Evolutionary conservation across 345 rosid genomes (phyloP), one percentile per base, ranked within the genome.

Genomic region (Salix udensis): DNA sequence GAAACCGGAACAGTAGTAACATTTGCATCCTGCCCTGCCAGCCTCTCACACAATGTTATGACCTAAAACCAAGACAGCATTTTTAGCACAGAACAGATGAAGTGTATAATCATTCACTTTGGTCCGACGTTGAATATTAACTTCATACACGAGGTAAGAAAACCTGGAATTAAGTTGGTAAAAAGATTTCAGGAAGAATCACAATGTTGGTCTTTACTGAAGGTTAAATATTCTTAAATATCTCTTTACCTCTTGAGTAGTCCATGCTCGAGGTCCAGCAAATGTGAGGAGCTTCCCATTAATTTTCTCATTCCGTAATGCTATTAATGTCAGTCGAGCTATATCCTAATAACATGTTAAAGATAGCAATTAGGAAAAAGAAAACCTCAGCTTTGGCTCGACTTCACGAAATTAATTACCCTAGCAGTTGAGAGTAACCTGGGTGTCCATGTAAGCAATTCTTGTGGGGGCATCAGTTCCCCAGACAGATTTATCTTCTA

Each of bases 1-100:
- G 93, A 90, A 74, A 92, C 99, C 4, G 97, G 99, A 79, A 95
- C 98, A 2, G 92, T 93, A 11, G 97, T 96, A 48, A 96, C 90
- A 84, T 96, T 96, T 80, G 99, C 99, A 85, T 93, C 99, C 87
- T 93, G 99, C 58, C 98, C 98, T 6, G 99, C 99, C 0, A 96
- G 98, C 81, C 96, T 89, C 89, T 91, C 98, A 19, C 99, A 93
- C 58, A 96, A 65, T 68, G 99, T 87, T 79, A 96, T 87, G 52
- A 96, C 99, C 99, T 96, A 77, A 74, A 82, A 72, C 69, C 50
- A 80, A 73, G 60, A 58, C n/a, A 68, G 16, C 18, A 34, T n/a
- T 6, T 21, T 69, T 18, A 48, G 58, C 53, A 76, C 1, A 34
- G 26, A 78, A 24, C 68, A 82, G 53, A 42, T 31, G 6, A 28